Conservation (phyloP, 73 alveolate genomes). For the Effrenium voratum region DNA sequence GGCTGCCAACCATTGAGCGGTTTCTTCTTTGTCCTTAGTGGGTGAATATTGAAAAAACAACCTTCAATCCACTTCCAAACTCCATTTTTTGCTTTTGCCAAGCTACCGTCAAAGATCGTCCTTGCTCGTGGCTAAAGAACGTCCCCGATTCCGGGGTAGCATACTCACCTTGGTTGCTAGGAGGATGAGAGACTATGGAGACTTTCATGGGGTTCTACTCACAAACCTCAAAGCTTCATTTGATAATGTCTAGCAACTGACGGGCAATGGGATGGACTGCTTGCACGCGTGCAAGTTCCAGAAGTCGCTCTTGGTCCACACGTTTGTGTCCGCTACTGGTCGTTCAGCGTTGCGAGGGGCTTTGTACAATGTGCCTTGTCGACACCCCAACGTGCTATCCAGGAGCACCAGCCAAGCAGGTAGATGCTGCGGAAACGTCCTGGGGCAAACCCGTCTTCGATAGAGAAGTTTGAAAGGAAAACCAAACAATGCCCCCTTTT, state of each 20-base stretch:
- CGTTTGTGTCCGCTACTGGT: neutral
- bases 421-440: neutral
- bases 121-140: neutral
- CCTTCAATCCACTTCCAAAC: neutral
- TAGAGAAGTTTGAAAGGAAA: neutral
- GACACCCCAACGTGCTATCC: neutral
- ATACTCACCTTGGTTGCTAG: neutral
- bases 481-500: neutral
- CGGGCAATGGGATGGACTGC: neutral
- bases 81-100: neutral
- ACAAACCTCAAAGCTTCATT: neutral
- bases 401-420: neutral
- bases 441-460: neutral
- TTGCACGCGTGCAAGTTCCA: neutral
- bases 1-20: neutral
- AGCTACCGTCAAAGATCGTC: neutral
- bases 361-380: neutral
- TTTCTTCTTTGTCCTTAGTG: constrained; percentile 18
- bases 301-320: neutral
- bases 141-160: neutral
- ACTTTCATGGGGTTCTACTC: neutral
- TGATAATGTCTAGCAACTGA: neutral
- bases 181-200: neutral
- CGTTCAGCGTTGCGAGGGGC: neutral
- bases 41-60: neutral